Percentiles rank a stretch among this genome's conserved stretches.
These are phyloP conservation scores for Balansia obtecta DNA, from an alignment of 2,329 filamentous ascomycete genomes.

Conservation along the genomic window DNA sequence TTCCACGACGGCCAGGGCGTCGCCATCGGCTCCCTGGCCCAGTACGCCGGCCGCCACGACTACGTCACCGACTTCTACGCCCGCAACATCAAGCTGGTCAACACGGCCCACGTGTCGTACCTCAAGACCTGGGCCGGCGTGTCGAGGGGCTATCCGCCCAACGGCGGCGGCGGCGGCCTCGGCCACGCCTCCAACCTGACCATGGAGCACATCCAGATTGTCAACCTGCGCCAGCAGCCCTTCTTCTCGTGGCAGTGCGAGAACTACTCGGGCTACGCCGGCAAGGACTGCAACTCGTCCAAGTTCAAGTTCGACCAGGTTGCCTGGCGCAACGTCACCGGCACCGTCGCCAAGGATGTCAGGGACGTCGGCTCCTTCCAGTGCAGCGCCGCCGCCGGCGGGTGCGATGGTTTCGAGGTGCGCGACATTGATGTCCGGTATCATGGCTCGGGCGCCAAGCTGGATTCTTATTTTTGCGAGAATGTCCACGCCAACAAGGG, in stretches of 20 bases:
- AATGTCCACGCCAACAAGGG: constrained; percentile 14
- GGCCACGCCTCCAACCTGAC: constrained; percentile 25
- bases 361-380: constrained; percentile 16
- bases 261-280: constrained; percentile 20
- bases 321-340: constrained; percentile 15
- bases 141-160: constrained; percentile 37
- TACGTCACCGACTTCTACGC: constrained; percentile 36
- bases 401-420: constrained; percentile 18
- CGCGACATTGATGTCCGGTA: constrained; percentile 13
- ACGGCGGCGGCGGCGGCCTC: constrained; percentile 44
- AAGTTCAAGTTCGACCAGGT: constrained; percentile 19
- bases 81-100: constrained; percentile 31
- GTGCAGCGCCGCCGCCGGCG: constrained; percentile 19
- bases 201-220: constrained; percentile 19
- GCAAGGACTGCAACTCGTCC: constrained; percentile 22
- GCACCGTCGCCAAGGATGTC: constrained; percentile 16
- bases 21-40: constrained; percentile 45
- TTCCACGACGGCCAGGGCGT: constrained; percentile 39
- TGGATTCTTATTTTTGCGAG: constrained; percentile 16
- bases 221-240: constrained; percentile 16
- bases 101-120: constrained; percentile 36
- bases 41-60: constrained; percentile 36
- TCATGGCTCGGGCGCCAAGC: constrained; percentile 6
- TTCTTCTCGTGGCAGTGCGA: constrained; percentile 24
- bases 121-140: constrained; percentile 48